Conservation (phyloP, 2,329 filamentous ascomycete genomes). For the Aspergillus proliferans region DNA sequence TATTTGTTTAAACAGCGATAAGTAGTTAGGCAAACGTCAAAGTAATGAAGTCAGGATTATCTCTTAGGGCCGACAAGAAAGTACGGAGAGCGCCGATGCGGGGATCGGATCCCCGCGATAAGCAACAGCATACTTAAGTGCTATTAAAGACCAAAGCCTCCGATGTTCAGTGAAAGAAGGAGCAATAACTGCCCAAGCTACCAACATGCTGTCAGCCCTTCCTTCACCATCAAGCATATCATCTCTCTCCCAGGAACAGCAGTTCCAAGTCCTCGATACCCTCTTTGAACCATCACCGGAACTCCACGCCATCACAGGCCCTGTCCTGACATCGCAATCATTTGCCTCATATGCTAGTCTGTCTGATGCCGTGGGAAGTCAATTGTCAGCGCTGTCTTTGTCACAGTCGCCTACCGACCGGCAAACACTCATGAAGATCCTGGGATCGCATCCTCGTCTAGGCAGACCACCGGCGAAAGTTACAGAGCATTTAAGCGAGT, state of each 20-base stretch:
- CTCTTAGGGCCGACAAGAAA: no score
- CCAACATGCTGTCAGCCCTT: conserved; percentile 34
- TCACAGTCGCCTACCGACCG: conserved; percentile 47
- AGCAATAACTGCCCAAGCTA: not conserved
- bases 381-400: conserved; percentile 56
- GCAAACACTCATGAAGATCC: conserved; percentile 60
- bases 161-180: no score
- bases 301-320: conserved; percentile 66
- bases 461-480: conserved; percentile 49
- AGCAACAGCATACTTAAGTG: no score
- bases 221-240: conserved; percentile 55
- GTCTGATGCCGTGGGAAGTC: conserved; percentile 58
- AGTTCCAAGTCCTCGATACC: conserved; percentile 58
- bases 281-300: conserved; percentile 78
- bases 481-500: conserved; percentile 61
- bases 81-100: conserved; percentile 18
- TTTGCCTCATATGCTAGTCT: conserved; percentile 65
- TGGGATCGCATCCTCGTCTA: conserved; percentile 76
- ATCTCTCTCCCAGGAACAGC: conserved; percentile 49
- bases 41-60: no score
- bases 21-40: no score
- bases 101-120: conserved; percentile 4
- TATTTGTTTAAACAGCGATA: no score
- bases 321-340: conserved; percentile 53
- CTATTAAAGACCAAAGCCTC: no score